A percentile compares a stretch with the other conserved stretches of the same genome.
Conservation (phyloP, 2,329 filamentous ascomycete species). For the Penicillium verrucosum region DNA sequence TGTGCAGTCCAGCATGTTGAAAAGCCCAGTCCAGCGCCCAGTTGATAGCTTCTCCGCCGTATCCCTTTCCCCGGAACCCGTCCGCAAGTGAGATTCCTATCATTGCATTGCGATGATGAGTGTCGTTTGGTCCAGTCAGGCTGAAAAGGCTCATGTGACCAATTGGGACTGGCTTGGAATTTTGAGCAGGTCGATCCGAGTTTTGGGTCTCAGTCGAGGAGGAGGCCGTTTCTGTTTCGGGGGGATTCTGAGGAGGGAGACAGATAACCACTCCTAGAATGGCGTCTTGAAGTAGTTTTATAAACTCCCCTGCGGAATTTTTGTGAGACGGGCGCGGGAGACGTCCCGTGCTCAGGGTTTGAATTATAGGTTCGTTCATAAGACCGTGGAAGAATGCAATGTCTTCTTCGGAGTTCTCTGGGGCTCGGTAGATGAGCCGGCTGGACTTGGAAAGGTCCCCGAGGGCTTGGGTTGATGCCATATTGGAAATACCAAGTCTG, state of each 20-base stretch:
- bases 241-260: not conserved
- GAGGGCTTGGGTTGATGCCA: not conserved
- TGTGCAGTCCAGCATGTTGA: slow-evolving; percentile 6
- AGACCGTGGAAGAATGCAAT: slow-evolving; percentile 10
- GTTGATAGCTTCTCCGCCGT: slow-evolving; percentile 14
- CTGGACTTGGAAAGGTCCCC: not conserved
- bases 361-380: slow-evolving; percentile 1
- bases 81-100: slow-evolving; percentile 4
- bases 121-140: not conserved
- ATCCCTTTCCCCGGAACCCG: slow-evolving; percentile 2
- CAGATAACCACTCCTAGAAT: slow-evolving; percentile 3
- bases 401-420: slow-evolving; percentile 13
- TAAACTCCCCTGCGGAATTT: not conserved
- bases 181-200: not conserved
- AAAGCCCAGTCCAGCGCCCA: slow-evolving; percentile 16
- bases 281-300: not conserved
- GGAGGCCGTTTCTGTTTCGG: not conserved
- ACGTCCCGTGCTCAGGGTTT: not conserved
- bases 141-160: not conserved
- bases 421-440: slow-evolving; percentile 13
- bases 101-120: slow-evolving; percentile 2
- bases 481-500: not conserved
- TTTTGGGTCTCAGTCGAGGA: not conserved
- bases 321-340: not conserved
- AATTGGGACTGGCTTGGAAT: not conserved